phyloP scores from a whole-genome alignment of 495 filamentous ascomycete genomes.

The Aspergillus funiculosus region DNA sequence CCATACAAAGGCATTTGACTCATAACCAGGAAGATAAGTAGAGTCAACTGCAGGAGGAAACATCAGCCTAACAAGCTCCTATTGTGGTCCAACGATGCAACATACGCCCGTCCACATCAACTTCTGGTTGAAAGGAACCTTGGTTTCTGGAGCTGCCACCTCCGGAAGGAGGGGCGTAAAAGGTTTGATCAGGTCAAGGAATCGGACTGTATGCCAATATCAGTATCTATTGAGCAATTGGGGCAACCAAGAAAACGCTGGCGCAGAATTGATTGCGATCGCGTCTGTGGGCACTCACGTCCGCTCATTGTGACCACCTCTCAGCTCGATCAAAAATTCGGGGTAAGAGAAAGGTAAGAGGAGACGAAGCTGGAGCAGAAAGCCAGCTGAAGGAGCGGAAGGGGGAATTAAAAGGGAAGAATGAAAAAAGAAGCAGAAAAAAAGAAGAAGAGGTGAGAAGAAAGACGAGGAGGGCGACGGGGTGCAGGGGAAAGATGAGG shows the following conservation, averaged over 20 bases:
- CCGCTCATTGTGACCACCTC: slow-evolving; percentile 44
- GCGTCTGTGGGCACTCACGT: slow-evolving; percentile 38
- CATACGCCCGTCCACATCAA: slow-evolving; percentile 96
- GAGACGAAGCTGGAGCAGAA: slow-evolving; percentile 47
- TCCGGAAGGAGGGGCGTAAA: slow-evolving; percentile 98
- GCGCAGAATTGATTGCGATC: slow-evolving; percentile 33
- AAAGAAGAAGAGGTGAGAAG: slow-evolving; percentile 29
- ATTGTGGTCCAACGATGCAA: slow-evolving; percentile 18
- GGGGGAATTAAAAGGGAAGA: slow-evolving; percentile 35
- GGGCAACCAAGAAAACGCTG: slow-evolving; percentile 21
- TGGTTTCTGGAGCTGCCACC: slow-evolving; percentile 93
- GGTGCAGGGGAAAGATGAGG: slow-evolving; percentile 23
- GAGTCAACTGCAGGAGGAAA: slow-evolving; percentile 58
- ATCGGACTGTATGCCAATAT: slow-evolving; percentile 65
- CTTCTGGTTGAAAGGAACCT: slow-evolving; percentile 97
- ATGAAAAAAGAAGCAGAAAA: slow-evolving; percentile 29
- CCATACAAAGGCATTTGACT: slow-evolving; percentile 98
- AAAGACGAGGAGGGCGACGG: slow-evolving; percentile 33
- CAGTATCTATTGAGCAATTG: slow-evolving; percentile 27
- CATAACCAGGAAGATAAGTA: slow-evolving; percentile 99
- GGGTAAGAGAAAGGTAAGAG: slow-evolving; percentile 4
- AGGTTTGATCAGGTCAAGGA: slow-evolving; percentile 98
- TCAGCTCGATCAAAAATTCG: slow-evolving; percentile 27
- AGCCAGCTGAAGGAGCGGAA: slow-evolving; percentile 50
- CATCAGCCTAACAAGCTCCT: slow-evolving; percentile 30